A percentile compares a stretch with the other conserved stretches of the same genome.
phyloP scores from a whole-genome alignment of 176 grass and related monocot species.

The Eragrostis nindensis region DNA sequence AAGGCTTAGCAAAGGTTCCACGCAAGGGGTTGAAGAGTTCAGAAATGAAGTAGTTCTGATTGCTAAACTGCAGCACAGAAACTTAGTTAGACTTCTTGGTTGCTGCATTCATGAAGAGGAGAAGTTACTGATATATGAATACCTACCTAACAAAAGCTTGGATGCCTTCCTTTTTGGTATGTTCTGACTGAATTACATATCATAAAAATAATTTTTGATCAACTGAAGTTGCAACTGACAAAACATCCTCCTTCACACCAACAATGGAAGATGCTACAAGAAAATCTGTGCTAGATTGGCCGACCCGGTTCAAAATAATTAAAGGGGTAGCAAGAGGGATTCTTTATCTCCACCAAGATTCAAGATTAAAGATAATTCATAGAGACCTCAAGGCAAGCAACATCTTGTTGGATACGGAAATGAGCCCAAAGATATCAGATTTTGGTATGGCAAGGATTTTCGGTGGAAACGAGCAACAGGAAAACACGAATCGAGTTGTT shows the following conservation, averaged over 20 bases:
- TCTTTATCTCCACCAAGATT: slow-evolving; percentile 64
- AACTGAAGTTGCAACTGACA: background rate
- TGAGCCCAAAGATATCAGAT: slow-evolving; percentile 68
- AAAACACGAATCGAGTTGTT: slow-evolving; percentile 44
- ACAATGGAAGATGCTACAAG: slow-evolving; percentile 31
- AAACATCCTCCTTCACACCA: background rate
- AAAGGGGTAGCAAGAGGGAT: slow-evolving; percentile 56
- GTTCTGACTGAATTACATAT: background rate
- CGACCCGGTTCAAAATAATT: slow-evolving; percentile 56
- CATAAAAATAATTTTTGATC: background rate
- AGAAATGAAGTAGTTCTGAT: slow-evolving; percentile 72
- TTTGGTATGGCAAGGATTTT: slow-evolving; percentile 64
- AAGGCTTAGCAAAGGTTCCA: slow-evolving; percentile 38
- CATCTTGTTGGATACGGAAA: slow-evolving; percentile 42
- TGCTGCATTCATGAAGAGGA: slow-evolving; percentile 58
- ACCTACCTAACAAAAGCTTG: slow-evolving; percentile 66
- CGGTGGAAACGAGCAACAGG: slow-evolving; percentile 18
- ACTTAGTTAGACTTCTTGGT: slow-evolving; percentile 54
- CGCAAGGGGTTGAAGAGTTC: slow-evolving; percentile 47
- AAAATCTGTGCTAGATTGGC: slow-evolving; percentile 28
- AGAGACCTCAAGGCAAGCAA: slow-evolving; percentile 59
- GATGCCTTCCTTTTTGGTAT: slow-evolving; percentile 59
- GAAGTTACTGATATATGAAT: slow-evolving; percentile 65
- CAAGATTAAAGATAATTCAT: slow-evolving; percentile 49
- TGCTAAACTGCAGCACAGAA: slow-evolving; percentile 65